Percentiles rank a stretch among this genome's conserved stretches.
These are phyloP conservation scores for Trichoderma breve DNA, from an alignment of 2,329 filamentous ascomycete genomes.

Conservation along the genomic window DNA sequence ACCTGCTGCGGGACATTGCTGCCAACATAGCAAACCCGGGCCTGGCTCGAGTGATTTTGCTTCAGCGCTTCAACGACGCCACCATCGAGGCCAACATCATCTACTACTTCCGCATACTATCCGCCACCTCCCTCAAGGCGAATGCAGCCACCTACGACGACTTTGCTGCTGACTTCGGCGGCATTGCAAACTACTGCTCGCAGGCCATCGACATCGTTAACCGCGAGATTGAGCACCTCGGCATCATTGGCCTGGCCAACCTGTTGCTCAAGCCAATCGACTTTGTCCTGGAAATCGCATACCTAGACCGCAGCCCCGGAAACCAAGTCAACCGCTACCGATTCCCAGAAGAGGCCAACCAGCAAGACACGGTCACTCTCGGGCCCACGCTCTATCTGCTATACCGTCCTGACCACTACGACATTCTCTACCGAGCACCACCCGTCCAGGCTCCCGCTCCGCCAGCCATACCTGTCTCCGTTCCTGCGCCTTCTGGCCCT, in stretches of 20 bases:
- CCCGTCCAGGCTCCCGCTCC: constrained; percentile 16
- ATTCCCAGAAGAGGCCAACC: constrained; percentile 56
- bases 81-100: constrained; percentile 71
- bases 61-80: constrained; percentile 71
- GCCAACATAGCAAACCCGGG: constrained; percentile 59
- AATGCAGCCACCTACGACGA: constrained; percentile 67
- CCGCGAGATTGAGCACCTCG: constrained; percentile 89
- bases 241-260: constrained; percentile 72
- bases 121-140: constrained; percentile 79
- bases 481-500: constrained; percentile 29
- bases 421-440: constrained; percentile 75
- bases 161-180: constrained; percentile 62
- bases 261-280: constrained; percentile 75
- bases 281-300: constrained; percentile 82
- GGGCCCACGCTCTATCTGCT: constrained; percentile 56
- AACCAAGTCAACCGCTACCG: constrained; percentile 70
- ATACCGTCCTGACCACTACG: constrained; percentile 83
- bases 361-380: constrained; percentile 42
- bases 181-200: constrained; percentile 66
- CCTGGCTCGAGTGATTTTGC: constrained; percentile 53
- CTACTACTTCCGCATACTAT: constrained; percentile 80
- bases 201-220: constrained; percentile 70
- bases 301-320: constrained; percentile 83
- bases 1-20: constrained; percentile 64
- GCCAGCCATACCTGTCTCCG: constrained; percentile 22